Evolutionary conservation across 1,139 yeast genomes (phyloP).

Genomic region (Ogataea hybrid): DNA sequence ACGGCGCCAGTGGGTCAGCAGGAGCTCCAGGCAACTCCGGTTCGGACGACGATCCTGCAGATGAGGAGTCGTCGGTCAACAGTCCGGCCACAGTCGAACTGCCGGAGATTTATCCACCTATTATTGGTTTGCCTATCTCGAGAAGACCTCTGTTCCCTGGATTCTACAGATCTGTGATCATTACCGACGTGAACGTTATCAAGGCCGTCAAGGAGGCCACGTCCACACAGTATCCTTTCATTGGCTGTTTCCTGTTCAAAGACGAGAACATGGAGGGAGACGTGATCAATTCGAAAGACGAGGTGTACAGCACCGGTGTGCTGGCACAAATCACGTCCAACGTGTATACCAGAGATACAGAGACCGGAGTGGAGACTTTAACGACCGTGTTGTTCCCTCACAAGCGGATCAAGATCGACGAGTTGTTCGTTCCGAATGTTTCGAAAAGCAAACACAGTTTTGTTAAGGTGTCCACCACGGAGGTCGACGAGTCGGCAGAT

Average conservation of each 20-base stretch:
- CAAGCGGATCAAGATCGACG: constrained; percentile 72
- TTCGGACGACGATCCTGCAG: constrained; percentile 15
- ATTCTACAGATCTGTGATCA: constrained; percentile 67
- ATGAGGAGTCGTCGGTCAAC: constrained; percentile 26
- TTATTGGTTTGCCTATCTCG: constrained; percentile 57
- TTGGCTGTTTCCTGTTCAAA: constrained; percentile 78
- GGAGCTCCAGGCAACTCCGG: constrained; percentile 16
- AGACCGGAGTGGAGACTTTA: constrained; percentile 54
- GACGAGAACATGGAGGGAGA: constrained; percentile 75
- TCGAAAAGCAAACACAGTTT: constrained; percentile 28
- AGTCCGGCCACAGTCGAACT: constrained; percentile 28
- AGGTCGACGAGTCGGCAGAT: constrained; percentile 19
- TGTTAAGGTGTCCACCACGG: constrained; percentile 21
- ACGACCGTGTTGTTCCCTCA: constrained; percentile 75
- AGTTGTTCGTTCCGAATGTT: constrained; percentile 55
- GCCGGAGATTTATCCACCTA: constrained; percentile 56
- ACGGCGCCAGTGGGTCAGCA: constrained; percentile 1
- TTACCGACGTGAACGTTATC: constrained; percentile 82
- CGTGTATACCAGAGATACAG: constrained; percentile 55
- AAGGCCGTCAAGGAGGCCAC: constrained; percentile 75
- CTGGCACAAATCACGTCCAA: constrained; percentile 79
- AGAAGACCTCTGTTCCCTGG: constrained; percentile 63
- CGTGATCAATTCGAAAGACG: constrained; percentile 57
- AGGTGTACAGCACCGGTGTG: constrained; percentile 78
- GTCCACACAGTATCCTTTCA: constrained; percentile 76